Evolutionary conservation across 2,329 filamentous ascomycete genomes (phyloP).

Genomic region (Fusarium coffeatum): DNA sequence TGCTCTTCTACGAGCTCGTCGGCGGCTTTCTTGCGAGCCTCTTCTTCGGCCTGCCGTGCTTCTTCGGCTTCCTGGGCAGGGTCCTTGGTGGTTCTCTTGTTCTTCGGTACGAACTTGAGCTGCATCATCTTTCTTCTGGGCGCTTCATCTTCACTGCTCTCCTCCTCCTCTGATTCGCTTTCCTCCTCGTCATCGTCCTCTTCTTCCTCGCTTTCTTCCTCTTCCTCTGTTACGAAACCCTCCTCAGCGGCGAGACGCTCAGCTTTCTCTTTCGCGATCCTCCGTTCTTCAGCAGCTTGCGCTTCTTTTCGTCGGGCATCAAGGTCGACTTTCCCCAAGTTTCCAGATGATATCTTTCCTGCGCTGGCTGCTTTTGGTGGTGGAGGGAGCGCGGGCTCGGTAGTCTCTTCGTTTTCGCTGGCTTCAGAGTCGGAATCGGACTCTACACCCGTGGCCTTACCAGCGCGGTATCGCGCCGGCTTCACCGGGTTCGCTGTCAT

Average conservation of each 20-base stretch:
- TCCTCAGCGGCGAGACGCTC: conserved; percentile 67
- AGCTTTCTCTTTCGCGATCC: conserved; percentile 61
- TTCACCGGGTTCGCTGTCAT: conserved; percentile 93
- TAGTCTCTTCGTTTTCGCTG: conserved; percentile 56
- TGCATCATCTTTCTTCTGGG: conserved; percentile 69
- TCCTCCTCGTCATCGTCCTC: conserved; percentile 52
- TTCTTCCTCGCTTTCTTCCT: conserved; percentile 56
- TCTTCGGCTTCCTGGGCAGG: conserved; percentile 52
- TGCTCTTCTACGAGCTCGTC: conserved; percentile 90
- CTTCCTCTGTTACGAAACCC: conserved; percentile 71
- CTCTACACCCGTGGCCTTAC: conserved; percentile 74
- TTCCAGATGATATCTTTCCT: conserved; percentile 64
- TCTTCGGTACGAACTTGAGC: conserved; percentile 73
- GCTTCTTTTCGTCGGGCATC: conserved; percentile 59
- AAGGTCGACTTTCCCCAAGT: conserved; percentile 64
- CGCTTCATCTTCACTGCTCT: conserved; percentile 67
- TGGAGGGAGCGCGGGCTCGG: conserved; percentile 57
- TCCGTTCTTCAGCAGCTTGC: conserved; percentile 59
- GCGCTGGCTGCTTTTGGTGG: conserved; percentile 69
- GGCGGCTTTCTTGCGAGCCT: conserved; percentile 74
- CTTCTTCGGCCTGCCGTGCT: conserved; percentile 63
- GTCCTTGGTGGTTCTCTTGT: conserved; percentile 57
- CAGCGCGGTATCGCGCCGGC: conserved; percentile 85
- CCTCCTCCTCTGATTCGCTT: conserved; percentile 59
- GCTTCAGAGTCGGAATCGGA: conserved; percentile 66